These are phyloP conservation scores for Corylus heterophylla DNA, from an alignment of 306 rosid genomes.

Conservation along the genomic window DNA sequence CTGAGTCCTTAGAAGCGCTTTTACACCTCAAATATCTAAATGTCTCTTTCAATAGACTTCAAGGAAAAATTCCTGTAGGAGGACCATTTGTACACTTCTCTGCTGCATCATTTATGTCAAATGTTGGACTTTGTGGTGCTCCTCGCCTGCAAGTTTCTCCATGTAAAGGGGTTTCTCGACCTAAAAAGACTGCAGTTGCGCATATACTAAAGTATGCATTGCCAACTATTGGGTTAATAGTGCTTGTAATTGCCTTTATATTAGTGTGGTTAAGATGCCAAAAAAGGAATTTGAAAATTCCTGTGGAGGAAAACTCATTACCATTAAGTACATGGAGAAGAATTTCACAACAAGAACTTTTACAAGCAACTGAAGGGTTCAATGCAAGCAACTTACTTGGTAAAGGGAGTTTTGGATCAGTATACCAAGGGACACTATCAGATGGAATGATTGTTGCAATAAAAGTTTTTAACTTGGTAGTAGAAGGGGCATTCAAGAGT, in stretches of 20 bases:
- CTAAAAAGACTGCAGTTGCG: not conserved
- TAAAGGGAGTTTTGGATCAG: not conserved
- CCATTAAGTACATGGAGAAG: not conserved
- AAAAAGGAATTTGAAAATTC: not conserved
- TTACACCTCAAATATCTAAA: not conserved
- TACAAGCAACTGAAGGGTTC: not conserved
- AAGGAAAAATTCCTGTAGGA: conserved; percentile 11
- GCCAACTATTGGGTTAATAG: not conserved
- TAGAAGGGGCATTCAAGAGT: conserved; percentile 5
- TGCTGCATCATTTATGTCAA: not conserved
- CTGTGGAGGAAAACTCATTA: not conserved
- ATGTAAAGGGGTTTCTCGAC: not conserved
- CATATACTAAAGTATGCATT: not conserved
- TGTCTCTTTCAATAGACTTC: conserved; percentile 2
- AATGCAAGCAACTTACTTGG: not conserved
- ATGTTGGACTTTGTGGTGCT: too few relatives aligned
- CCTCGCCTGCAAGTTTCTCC: not conserved
- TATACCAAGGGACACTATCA: not conserved
- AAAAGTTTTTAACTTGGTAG: conserved; percentile 22
- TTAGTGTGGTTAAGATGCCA: not conserved
- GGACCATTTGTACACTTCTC: conserved; percentile 4
- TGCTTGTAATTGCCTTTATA: not conserved
- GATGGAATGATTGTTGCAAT: not conserved
- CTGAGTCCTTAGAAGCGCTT: conserved; percentile 7
- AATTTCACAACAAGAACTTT: not conserved